Percentiles rank a stretch among this genome's conserved stretches.
These are phyloP conservation scores for Suhomyces sp. DNA, from an alignment of 805 yeast species.

Conservation along the genomic window DNA sequence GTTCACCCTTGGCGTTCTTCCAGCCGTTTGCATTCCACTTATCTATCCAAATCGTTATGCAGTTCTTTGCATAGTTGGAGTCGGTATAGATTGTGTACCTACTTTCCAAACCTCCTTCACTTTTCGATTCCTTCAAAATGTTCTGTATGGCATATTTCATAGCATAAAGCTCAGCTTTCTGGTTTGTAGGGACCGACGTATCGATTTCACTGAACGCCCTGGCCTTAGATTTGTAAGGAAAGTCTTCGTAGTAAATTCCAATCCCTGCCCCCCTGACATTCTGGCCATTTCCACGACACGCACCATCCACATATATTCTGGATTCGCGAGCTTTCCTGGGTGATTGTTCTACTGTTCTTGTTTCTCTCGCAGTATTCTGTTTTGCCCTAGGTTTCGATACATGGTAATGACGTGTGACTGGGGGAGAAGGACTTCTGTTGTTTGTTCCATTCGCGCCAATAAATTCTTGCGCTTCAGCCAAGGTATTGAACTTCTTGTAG, in stretches of 20 bases:
- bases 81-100: conserved; percentile 58
- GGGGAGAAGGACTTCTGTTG: not conserved
- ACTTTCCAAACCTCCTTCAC: not conserved
- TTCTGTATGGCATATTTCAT: conserved; percentile 51
- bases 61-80: conserved; percentile 61
- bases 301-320: conserved; percentile 73
- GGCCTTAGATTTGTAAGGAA: conserved; percentile 53
- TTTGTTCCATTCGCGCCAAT: not conserved
- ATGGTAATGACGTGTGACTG: not conserved
- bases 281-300: conserved; percentile 60
- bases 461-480: conserved; percentile 42
- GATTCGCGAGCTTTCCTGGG: not conserved
- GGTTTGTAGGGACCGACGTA: conserved; percentile 58
- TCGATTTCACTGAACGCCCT: conserved; percentile 43
- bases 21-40: conserved; percentile 61
- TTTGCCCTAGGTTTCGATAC: not conserved
- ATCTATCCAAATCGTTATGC: conserved; percentile 54
- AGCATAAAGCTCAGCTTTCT: conserved; percentile 77
- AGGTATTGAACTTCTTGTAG: conserved; percentile 52
- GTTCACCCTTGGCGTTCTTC: conserved; percentile 39
- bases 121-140: conserved; percentile 26
- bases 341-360: too few species aligned
- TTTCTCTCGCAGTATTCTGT: not conserved
- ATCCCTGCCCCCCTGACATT: conserved; percentile 48
- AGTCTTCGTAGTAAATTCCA: conserved; percentile 68